Evolutionary conservation across 306 rosid genomes (phyloP).

Genomic region (Astragalus membranaceus): DNA sequence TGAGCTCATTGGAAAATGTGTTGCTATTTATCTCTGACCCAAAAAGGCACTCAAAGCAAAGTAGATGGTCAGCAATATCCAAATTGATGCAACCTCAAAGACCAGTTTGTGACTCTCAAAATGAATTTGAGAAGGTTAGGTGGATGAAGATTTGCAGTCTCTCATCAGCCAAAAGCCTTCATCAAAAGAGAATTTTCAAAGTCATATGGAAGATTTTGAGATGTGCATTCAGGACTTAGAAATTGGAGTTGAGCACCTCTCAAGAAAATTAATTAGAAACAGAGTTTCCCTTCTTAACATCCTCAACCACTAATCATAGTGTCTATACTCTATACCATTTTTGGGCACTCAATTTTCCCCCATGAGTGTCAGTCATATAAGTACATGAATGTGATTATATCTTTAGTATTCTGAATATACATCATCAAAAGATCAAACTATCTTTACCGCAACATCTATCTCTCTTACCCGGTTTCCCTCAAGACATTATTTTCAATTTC

Average conservation of each 20-base stretch:
- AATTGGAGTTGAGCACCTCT: conserved; percentile 21
- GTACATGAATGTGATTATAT: conserved; percentile 9
- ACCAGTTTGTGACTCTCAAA: conserved; percentile 1
- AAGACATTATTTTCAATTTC: neutral
- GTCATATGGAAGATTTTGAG: conserved; percentile 20
- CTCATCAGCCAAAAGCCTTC: conserved; percentile 8
- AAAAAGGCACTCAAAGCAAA: conserved; percentile 6
- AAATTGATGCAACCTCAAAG: conserved; percentile 24
- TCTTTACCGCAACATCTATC: neutral
- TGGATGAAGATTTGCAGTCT: conserved; percentile 20
- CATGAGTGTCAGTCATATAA: conserved; percentile 13
- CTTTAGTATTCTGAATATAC: neutral
- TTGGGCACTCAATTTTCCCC: conserved; percentile 18
- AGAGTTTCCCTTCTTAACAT: conserved; percentile 31
- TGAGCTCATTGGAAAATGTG: conserved; percentile 21
- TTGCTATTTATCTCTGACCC: conserved; percentile 10
- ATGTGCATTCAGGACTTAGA: conserved; percentile 30
- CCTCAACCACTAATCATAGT: conserved; percentile 17
- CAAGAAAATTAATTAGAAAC: conserved; percentile 27
- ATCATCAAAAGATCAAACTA: conserved; percentile 10
- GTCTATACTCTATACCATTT: neutral
- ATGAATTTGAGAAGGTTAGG: conserved; percentile 19
- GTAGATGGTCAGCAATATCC: conserved; percentile 29
- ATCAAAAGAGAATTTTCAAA: conserved; percentile 6
- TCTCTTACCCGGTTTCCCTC: neutral